A percentile compares a stretch with the other conserved stretches of the same genome.
phyloP scores from a whole-genome alignment of 139 green algal species.

The Chlamydomonas sp. region DNA sequence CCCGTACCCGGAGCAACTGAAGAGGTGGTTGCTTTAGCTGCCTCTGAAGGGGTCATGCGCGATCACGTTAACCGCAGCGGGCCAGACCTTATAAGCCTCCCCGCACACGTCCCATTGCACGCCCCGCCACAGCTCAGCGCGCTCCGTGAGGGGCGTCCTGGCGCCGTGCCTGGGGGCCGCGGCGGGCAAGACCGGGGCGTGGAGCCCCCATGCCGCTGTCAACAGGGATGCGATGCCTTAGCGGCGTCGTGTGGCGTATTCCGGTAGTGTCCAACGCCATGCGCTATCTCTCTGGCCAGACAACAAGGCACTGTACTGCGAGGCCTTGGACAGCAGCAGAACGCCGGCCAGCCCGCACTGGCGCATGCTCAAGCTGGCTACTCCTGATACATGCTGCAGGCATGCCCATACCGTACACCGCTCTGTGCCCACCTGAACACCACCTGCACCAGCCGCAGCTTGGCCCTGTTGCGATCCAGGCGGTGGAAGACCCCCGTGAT shows the following conservation, averaged over 20 bases:
- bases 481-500: constrained; percentile 12
- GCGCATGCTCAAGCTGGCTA: too few relatives aligned
- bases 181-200: too few relatives aligned
- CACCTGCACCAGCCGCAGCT: constrained; percentile 73
- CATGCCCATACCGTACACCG: neutral
- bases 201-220: too few relatives aligned
- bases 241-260: too few relatives aligned
- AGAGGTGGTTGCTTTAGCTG: neutral
- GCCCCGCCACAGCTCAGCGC: constrained; percentile 52
- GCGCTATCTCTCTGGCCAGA: too few relatives aligned
- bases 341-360: too few relatives aligned
- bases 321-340: too few relatives aligned
- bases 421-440: constrained; percentile 67
- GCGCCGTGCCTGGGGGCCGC: constrained; percentile 68
- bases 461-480: constrained; percentile 15
- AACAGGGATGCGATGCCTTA: too few relatives aligned
- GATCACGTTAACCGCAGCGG: neutral
- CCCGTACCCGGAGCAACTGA: neutral
- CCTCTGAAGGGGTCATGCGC: neutral
- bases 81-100: constrained; percentile 43
- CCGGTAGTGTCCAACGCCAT: too few relatives aligned
- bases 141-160: constrained; percentile 63
- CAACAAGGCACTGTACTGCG: too few relatives aligned
- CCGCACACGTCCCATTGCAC: constrained; percentile 61
- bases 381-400: neutral